Percentiles rank a stretch among this genome's conserved stretches.
phyloP scores from a whole-genome alignment of 208 protist genomes.

The Phytomonas sp. region DNA sequence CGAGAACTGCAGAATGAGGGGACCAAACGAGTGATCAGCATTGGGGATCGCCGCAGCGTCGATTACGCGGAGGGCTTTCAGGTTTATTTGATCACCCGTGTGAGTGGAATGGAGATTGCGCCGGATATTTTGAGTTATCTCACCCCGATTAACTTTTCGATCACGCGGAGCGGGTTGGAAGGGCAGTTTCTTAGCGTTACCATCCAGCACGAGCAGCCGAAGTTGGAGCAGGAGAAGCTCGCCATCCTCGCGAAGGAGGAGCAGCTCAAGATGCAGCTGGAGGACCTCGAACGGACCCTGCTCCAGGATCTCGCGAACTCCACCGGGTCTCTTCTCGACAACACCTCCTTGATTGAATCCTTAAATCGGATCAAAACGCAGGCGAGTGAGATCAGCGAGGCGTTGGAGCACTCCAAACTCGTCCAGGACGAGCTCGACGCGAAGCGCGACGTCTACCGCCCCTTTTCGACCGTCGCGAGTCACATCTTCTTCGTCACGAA shows the following conservation, averaged over 20 bases:
- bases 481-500: slow-evolving; percentile 92
- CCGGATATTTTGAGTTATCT: slow-evolving; percentile 91
- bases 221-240: slow-evolving; percentile 93
- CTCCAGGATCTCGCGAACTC: slow-evolving; percentile 90
- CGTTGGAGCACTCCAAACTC: slow-evolving; percentile 82
- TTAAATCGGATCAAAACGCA: slow-evolving; percentile 95
- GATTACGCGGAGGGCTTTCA: slow-evolving; percentile 96
- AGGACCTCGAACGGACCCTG: slow-evolving; percentile 90
- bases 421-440: slow-evolving; percentile 89
- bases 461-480: slow-evolving; percentile 87
- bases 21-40: slow-evolving; percentile 88
- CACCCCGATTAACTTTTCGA: slow-evolving; percentile 94
- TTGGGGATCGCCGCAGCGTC: slow-evolving; percentile 95
- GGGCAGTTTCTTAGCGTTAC: slow-evolving; percentile 95
- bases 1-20: slow-evolving; percentile 89
- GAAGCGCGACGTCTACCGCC: slow-evolving; percentile 93
- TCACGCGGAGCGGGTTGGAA: slow-evolving; percentile 95
- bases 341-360: slow-evolving; percentile 90
- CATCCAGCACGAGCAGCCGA: slow-evolving; percentile 96
- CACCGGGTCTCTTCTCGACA: slow-evolving; percentile 94
- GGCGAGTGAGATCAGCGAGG: slow-evolving; percentile 76
- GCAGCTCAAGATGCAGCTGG: slow-evolving; percentile 91
- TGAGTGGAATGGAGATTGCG: slow-evolving; percentile 80
- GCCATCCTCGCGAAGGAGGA: slow-evolving; percentile 94
- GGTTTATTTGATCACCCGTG: slow-evolving; percentile 93